phyloP scores from a whole-genome alignment of 2,329 filamentous ascomycete species.

The Fusarium globosum region DNA sequence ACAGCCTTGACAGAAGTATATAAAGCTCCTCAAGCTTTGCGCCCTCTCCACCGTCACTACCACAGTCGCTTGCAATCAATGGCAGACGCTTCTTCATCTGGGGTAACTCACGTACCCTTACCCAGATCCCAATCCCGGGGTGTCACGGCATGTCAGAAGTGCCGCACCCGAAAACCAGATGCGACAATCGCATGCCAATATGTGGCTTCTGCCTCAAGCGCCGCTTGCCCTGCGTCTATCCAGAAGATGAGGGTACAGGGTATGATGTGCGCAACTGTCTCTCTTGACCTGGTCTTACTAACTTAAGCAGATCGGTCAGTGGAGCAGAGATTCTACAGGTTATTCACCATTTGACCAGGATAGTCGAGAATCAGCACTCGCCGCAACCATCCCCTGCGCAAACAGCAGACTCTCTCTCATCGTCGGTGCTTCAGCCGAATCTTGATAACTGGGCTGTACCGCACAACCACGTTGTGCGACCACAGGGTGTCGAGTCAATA shows the following conservation, averaged over 20 bases:
- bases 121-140: neutral
- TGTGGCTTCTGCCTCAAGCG: neutral
- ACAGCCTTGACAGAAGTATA: no score
- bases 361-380: neutral
- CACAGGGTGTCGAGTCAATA: neutral
- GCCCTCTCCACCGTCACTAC: neutral
- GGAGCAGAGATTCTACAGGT: neutral
- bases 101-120: neutral
- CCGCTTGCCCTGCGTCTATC: neutral
- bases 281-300: neutral
- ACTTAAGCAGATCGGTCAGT: neutral
- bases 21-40: no score
- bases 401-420: neutral
- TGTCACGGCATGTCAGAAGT: neutral
- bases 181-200: neutral
- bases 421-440: neutral
- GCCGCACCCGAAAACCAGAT: neutral
- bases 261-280: neutral
- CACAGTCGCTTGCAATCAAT: rapidly evolving
- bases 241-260: neutral
- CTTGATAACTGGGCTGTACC: neutral
- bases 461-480: neutral
- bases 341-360: neutral
- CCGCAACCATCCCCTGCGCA: neutral
- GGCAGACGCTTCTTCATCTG: neutral